These are phyloP conservation scores for Exserohilum rostratum DNA, from an alignment of 2,329 filamentous ascomycete genomes.

Conservation along the genomic window DNA sequence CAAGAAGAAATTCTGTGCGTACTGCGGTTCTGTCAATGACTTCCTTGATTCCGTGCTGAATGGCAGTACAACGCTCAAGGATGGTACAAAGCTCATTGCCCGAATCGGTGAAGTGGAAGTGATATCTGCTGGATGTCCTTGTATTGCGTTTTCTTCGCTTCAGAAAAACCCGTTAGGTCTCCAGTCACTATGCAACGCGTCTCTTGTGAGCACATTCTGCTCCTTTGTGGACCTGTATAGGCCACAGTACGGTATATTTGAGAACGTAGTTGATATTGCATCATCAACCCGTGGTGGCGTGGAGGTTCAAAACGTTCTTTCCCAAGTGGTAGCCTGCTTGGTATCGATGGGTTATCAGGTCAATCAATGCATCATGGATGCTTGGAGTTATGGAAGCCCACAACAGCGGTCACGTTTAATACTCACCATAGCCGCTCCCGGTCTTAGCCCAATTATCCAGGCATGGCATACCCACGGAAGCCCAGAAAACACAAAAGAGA, in stretches of 20 bases:
- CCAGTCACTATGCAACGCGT: slow-evolving; percentile 71
- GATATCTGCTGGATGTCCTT: slow-evolving; percentile 76
- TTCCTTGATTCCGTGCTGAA: slow-evolving; percentile 63
- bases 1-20: slow-evolving; percentile 58
- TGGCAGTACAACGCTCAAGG: slow-evolving; percentile 61
- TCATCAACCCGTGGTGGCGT: slow-evolving; percentile 33
- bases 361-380: slow-evolving; percentile 70
- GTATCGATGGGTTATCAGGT: slow-evolving; percentile 80
- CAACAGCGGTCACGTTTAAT: slow-evolving; percentile 74
- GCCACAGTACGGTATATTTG: slow-evolving; percentile 75
- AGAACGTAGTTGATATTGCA: slow-evolving; percentile 76
- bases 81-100: slow-evolving; percentile 56
- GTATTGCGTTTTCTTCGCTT: slow-evolving; percentile 71
- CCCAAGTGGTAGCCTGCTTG: slow-evolving; percentile 73
- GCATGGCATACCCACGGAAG: slow-evolving; percentile 70
- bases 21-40: slow-evolving; percentile 74
- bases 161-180: slow-evolving; percentile 64
- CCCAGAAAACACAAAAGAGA: slow-evolving; percentile 44
- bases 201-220: slow-evolving; percentile 76
- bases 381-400: slow-evolving; percentile 70
- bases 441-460: slow-evolving; percentile 60
- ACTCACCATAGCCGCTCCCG: slow-evolving; percentile 72
- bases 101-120: slow-evolving; percentile 69
- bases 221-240: slow-evolving; percentile 76
- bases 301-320: slow-evolving; percentile 67